Conservation (phyloP, 2,329 filamentous ascomycete species). For the Cladosporium colombiae region DNA sequence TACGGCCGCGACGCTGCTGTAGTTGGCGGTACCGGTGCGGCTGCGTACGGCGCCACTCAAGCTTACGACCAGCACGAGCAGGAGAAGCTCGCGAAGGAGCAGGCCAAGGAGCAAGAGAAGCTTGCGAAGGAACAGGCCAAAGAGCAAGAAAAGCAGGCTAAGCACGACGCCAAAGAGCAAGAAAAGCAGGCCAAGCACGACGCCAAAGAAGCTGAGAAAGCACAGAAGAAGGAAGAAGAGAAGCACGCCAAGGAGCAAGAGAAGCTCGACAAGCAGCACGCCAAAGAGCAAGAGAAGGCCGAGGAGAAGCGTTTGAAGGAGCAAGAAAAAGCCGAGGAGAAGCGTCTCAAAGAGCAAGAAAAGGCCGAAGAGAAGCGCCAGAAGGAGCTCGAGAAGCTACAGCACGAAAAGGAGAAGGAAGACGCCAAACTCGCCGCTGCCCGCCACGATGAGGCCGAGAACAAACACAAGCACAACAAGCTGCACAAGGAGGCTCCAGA, state of each 20-base stretch:
- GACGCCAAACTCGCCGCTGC: constrained; percentile 10
- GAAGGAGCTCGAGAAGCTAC: constrained; percentile 33
- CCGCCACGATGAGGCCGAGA: constrained; percentile 5
- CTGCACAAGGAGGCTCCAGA: constrained; percentile 46
- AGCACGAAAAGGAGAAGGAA: constrained; percentile 21
- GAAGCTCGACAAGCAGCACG: constrained; percentile 28
- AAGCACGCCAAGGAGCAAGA: too few relatives aligned
- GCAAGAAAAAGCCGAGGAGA: constrained; percentile 29
- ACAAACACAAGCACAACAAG: constrained; percentile 37
- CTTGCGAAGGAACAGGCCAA: constrained; percentile 31
- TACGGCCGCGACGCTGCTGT: constrained; percentile 37
- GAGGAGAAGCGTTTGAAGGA: too few relatives aligned
- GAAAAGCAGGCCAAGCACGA: constrained; percentile 26
- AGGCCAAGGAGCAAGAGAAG: constrained; percentile 38
- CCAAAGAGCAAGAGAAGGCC: too few relatives aligned
- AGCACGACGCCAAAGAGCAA: constrained; percentile 9
- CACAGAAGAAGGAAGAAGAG: too few relatives aligned
- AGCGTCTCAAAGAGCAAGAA: constrained; percentile 34
- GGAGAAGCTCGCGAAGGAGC: constrained; percentile 36
- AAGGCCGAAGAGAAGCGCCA: constrained; percentile 31
- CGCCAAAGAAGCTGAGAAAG: constrained; percentile 29
- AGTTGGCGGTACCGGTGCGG: constrained; percentile 35
- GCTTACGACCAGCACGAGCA: constrained; percentile 9
- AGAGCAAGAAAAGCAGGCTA: constrained; percentile 5
- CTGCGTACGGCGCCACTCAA: constrained; percentile 20